phyloP scores from a whole-genome alignment of 2,329 filamentous ascomycete species.

The Neurospora crassa region DNA sequence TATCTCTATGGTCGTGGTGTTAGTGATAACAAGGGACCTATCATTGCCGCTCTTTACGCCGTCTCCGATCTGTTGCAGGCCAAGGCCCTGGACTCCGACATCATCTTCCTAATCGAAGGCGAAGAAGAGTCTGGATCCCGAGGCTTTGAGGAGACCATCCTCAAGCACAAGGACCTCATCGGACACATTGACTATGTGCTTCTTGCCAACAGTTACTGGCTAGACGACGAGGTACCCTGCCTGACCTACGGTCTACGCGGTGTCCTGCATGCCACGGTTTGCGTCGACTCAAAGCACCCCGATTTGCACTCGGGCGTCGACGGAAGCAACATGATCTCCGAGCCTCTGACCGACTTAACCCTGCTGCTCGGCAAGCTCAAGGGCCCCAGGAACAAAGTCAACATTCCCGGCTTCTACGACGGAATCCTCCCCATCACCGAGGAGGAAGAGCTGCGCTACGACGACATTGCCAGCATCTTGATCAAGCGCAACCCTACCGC shows the following conservation, averaged over 20 bases:
- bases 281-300: constrained; percentile 74
- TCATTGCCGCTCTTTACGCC: constrained; percentile 87
- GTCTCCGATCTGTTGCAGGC: constrained; percentile 80
- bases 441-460: constrained; percentile 71
- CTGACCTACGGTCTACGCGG: constrained; percentile 89
- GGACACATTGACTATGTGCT: constrained; percentile 90
- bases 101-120: constrained; percentile 90
- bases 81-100: constrained; percentile 76
- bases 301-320: constrained; percentile 97
- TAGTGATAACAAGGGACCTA: constrained; percentile 94
- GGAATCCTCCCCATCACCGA: constrained; percentile 65
- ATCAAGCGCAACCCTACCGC: constrained; percentile 58
- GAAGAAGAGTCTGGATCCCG: constrained; percentile 93
- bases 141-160: constrained; percentile 78
- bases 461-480: constrained; percentile 72
- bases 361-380: constrained; percentile 74
- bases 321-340: constrained; percentile 80
- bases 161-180: constrained; percentile 71
- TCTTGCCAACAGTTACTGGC: constrained; percentile 96
- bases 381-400: constrained; percentile 67
- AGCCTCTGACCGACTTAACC: constrained; percentile 86
- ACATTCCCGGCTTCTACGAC: constrained; percentile 84
- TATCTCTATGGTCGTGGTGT: constrained; percentile 94
- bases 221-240: constrained; percentile 91
- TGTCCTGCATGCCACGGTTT: constrained; percentile 85